Conservation (phyloP, 2,329 filamentous ascomycete species). For the Xylariaceae sp. region DNA sequence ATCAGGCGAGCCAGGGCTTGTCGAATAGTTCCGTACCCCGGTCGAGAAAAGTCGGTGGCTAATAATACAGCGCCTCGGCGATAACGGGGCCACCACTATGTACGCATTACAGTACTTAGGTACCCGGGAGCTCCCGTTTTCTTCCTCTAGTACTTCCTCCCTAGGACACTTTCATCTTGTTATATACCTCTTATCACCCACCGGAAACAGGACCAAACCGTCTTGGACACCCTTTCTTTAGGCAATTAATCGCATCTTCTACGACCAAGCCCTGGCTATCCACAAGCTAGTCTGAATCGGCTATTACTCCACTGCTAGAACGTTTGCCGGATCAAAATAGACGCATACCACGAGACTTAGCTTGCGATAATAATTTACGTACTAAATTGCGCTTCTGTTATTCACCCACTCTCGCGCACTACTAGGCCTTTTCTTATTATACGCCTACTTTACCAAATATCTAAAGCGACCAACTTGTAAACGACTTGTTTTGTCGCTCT, state of each 20-base stretch:
- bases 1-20: constrained; percentile 18
- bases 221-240: constrained; percentile 8
- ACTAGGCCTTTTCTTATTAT: not conserved
- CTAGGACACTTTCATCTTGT: not conserved
- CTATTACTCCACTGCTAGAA: not conserved
- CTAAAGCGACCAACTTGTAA: too few relatives aligned
- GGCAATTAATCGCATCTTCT: not conserved
- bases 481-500: too few relatives aligned
- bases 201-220: not conserved
- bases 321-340: not conserved
- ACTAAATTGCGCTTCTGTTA: not conserved
- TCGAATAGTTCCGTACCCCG: constrained; percentile 8
- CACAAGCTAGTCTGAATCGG: not conserved
- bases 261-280: not conserved
- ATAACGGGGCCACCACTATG: constrained; percentile 24
- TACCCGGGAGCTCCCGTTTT: constrained; percentile 21
- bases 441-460: too few relatives aligned
- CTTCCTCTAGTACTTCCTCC: not conserved
- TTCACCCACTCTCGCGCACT: not conserved
- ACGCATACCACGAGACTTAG: not conserved
- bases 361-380: constrained; percentile 16
- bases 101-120: constrained; percentile 19
- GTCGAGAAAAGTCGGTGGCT: constrained; percentile 8
- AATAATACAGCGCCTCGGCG: constrained; percentile 21
- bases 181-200: constrained; percentile 5